Base-by-base conservation (phyloP, 2,329 filamentous ascomycete species). In the Cercospora brassicicola region DNA sequence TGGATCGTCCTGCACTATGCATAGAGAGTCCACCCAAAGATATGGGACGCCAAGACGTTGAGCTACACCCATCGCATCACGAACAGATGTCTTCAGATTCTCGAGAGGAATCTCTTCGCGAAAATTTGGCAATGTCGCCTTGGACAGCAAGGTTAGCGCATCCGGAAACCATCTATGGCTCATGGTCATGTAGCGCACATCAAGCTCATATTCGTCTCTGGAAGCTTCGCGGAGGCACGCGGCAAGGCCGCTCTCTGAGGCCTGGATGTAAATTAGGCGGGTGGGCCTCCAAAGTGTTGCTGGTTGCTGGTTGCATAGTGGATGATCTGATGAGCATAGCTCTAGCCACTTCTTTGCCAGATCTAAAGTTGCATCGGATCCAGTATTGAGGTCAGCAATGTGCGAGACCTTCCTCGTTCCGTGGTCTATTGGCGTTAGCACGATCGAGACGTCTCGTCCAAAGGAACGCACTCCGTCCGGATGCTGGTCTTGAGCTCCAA, bases 1-100 rank as follows among this genome's bases (percentile, higher is more conserved):
- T 3, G 23, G 56, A 31, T 60, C 57, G 33, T 67, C 62, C 18
- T 69, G 67, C 15, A 69, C 57, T 20, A 69, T 69, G 56, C 65
- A 69, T 8, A 69, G 62, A 20, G 64, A 64, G 18, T 69, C 65
- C n/a, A 69, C 64, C 67, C 67, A 68, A 3, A 68, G 20, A 18
- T 68, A 59, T 42, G 45, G 48, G 15, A 66, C 6, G 23, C 23
- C 48, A 11, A 55, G 48, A 15, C 23, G 48, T 55, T 55, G 11
- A n/a, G 48, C 48, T 2, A 55, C 23, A 30, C 6, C 7, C 48
- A 55, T 30, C 48, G 48, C 48, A 26, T 55, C 26, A 28, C 48
- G 48, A 7, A 55, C 48, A n/a, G 48, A 55, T 28, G 4, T 55
- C 7, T 30, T 55, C 10, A 55, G 23, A 11, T 55, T 55, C 23